Conservation (phyloP, 1,284 basidiomycete genomes). For the Microbotryomycetes sp. region DNA sequence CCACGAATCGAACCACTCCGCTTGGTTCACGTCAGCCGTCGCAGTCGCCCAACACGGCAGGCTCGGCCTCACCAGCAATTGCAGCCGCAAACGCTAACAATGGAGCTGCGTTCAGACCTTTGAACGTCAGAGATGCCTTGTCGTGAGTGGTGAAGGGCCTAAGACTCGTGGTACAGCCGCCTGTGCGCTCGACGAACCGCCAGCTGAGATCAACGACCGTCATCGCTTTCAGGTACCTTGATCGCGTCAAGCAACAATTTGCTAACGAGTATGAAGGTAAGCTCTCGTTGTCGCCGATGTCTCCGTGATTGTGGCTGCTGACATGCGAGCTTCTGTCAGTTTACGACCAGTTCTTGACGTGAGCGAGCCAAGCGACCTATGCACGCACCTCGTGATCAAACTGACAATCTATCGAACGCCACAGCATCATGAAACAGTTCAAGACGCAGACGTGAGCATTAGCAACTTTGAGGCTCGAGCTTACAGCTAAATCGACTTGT, state of each 20-base stretch:
- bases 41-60: neutral
- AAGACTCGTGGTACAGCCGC: too few relatives aligned
- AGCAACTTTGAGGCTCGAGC: neutral
- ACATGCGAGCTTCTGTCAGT: slow-evolving; percentile 8
- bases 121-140: slow-evolving; percentile 29
- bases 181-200: neutral
- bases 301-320: neutral
- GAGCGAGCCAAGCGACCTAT: too few relatives aligned
- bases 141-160: neutral
- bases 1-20: too few relatives aligned
- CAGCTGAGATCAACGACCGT: neutral
- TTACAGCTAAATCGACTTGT: neutral
- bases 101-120: slow-evolving; percentile 21
- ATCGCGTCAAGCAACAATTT: slow-evolving; percentile 33
- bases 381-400: too few relatives aligned
- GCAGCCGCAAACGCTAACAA: neutral
- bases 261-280: slow-evolving; percentile 31
- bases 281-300: neutral
- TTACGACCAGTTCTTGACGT: slow-evolving; percentile 60
- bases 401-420: neutral
- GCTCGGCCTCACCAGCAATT: neutral
- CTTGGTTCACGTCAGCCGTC: neutral
- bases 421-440: slow-evolving; percentile 67
- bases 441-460: slow-evolving; percentile 74
- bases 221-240: slow-evolving; percentile 22